Evolutionary conservation across 805 yeast genomes (phyloP).

Genomic region (Myxozyma vanderwaltii): DNA sequence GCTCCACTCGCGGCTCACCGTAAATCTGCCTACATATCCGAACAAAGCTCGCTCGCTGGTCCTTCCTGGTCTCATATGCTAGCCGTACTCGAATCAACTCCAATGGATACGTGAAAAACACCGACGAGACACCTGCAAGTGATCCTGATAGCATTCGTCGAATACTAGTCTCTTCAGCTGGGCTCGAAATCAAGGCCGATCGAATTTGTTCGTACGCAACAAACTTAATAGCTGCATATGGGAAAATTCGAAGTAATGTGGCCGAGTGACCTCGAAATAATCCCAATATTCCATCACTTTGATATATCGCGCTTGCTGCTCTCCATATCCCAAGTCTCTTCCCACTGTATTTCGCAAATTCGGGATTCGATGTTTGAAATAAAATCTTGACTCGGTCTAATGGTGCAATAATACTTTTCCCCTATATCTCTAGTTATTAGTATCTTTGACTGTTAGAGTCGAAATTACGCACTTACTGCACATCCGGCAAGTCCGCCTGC

Average conservation of each 20-base stretch:
- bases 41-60: constrained; percentile 11
- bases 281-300: constrained; percentile 73
- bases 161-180: constrained; percentile 71
- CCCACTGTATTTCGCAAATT: constrained; percentile 77
- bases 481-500: constrained; percentile 97
- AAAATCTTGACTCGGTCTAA: constrained; percentile 91
- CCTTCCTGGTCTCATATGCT: constrained; percentile 77
- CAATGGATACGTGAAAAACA: constrained; percentile 86
- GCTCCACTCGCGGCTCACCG: constrained; percentile 4
- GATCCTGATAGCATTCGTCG: constrained; percentile 88
- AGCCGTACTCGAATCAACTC: constrained; percentile 87
- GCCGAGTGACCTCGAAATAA: constrained; percentile 96
- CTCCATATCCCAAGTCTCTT: constrained; percentile 70
- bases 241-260: constrained; percentile 85
- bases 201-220: constrained; percentile 95
- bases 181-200: constrained; percentile 72
- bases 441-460: background rate
- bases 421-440: constrained; percentile 42
- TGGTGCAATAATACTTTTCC: constrained; percentile 93
- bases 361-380: constrained; percentile 94
- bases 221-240: constrained; percentile 95
- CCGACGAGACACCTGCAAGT: constrained; percentile 77
- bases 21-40: constrained; percentile 21
- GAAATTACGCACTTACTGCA: constrained; percentile 45
- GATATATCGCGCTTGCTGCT: constrained; percentile 70